A percentile compares a stretch with the other conserved stretches of the same genome.
Evolutionary conservation across 805 yeast genomes (phyloP).

Genomic region (Ogataea naganishii): DNA sequence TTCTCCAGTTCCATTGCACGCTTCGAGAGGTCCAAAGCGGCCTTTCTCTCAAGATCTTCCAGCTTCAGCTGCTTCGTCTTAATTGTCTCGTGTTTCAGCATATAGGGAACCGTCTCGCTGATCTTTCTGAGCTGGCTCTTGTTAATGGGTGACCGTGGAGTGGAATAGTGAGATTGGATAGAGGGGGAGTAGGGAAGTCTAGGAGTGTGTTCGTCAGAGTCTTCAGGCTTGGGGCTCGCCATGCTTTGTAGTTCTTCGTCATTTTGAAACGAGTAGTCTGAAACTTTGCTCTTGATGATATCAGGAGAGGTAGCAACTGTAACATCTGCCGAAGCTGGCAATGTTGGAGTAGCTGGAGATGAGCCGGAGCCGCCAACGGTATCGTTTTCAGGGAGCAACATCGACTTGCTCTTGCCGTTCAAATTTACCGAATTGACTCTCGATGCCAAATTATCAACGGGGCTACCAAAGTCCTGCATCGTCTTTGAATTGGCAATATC

Average conservation of each 20-base stretch:
- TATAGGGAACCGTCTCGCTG: conserved; percentile 81
- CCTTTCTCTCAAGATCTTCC: conserved; percentile 70
- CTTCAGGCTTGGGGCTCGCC: no score
- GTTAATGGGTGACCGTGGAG: conserved; percentile 21
- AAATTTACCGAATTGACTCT: no score
- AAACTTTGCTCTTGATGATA: conserved; percentile 9
- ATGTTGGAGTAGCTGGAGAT: no score
- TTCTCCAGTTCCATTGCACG: conserved; percentile 72
- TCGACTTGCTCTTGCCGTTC: no score
- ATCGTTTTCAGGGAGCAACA: conserved; percentile 1
- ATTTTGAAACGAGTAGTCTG: conserved; percentile 14
- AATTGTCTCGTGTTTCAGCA: conserved; percentile 67
- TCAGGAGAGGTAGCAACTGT: conserved; percentile 6
- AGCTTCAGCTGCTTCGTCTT: conserved; percentile 68
- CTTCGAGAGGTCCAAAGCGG: conserved; percentile 63
- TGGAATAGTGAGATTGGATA: conserved; percentile 12
- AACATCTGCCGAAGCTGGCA: background rate
- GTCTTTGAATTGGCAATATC: conserved; percentile 32
- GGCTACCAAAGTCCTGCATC: conserved; percentile 14
- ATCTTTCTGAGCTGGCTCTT: conserved; percentile 65
- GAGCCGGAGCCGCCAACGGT: no score
- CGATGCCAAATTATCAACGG: conserved; percentile 8
- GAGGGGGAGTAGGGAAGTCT: conserved; percentile 15
- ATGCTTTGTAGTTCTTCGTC: conserved; percentile 16
- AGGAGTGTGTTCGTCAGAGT: no score